A percentile compares a stretch with the other conserved stretches of the same genome.
Evolutionary conservation across 1,284 basidiomycete genomes (phyloP).

Genomic region (Ustanciosporium gigantosporum): DNA sequence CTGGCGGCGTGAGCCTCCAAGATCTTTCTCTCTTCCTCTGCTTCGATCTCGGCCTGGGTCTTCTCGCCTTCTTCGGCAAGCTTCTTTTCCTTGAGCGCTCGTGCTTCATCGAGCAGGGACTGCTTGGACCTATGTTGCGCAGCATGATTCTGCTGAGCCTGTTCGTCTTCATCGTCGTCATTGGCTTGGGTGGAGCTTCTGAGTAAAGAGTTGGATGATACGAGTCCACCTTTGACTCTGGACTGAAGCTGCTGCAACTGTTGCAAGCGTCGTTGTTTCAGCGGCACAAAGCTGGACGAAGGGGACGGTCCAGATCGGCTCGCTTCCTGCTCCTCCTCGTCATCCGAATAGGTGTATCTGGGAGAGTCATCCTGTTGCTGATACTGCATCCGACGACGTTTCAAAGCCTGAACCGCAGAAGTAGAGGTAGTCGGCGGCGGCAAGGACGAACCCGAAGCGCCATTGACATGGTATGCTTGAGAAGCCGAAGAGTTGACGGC

Average conservation of each 20-base stretch:
- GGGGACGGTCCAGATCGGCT: slow-evolving; percentile 67
- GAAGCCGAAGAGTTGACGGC: too few species aligned
- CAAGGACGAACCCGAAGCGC: too few species aligned
- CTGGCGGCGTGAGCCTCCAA: slow-evolving; percentile 86
- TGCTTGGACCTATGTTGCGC: slow-evolving; percentile 70
- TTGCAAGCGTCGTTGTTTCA: slow-evolving; percentile 79
- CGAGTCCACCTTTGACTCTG: slow-evolving; percentile 62
- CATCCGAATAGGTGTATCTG: slow-evolving; percentile 51
- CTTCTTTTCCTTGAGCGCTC: slow-evolving; percentile 75
- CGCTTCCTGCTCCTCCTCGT: slow-evolving; percentile 65
- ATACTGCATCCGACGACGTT: slow-evolving; percentile 27
- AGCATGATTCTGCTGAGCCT: slow-evolving; percentile 66
- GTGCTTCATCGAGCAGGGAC: slow-evolving; percentile 52
- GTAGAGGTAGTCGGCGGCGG: too few species aligned
- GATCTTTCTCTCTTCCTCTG: slow-evolving; percentile 87
- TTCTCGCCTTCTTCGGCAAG: slow-evolving; percentile 68
- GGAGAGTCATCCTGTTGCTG: slow-evolving; percentile 26
- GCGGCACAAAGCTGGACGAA: slow-evolving; percentile 78
- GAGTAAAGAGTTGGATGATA: neutral
- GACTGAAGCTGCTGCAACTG: slow-evolving; percentile 68
- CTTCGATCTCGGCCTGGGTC: slow-evolving; percentile 75
- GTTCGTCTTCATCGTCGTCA: slow-evolving; percentile 65
- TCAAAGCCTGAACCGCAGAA: slow-evolving; percentile 33
- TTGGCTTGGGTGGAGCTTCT: slow-evolving; percentile 5
- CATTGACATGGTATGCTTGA: too few species aligned